Evolutionary conservation across 2,329 filamentous ascomycete genomes (phyloP), one percentile per base, ranked within the genome.

Genomic region (Fonsecaea multimorphosa): DNA sequence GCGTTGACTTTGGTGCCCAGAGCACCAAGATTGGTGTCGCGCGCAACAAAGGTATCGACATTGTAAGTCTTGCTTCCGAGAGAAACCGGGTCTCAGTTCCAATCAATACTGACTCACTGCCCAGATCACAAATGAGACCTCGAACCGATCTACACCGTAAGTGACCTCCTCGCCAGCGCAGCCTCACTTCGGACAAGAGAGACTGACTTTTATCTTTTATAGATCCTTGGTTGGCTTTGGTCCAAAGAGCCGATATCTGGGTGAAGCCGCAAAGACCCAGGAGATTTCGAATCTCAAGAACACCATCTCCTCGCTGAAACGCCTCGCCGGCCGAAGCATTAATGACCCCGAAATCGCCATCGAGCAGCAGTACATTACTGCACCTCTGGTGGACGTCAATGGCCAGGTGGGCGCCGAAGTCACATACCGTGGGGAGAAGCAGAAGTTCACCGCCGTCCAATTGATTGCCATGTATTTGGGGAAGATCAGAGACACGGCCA

Each of bases 251-350:
- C 91, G 95, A 84, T 96, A 96, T 79, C 87, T 99, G 72, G 95
- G 95, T 72, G 95, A 99, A 84, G 82, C 91, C 64, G 95, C 95
- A 73, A 98, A 98, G 88, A 98, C 94, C 73, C 94, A 97, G 83
- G 95, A 99, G 83, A 96, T 97, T 78, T 97, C 94, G 77, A 99
- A 99, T 86, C 88, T 98, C 76, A 99, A 98, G 86, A 99, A 99
- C 87, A 99, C 95, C 73, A 91, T 99, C 82, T 85, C 88, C 79
- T 93, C 88, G 72, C 87, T 99, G 75, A 97, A 97, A 84, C 92
- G 95, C 76, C 89, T 99, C 74, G 90, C 91, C 76, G 95, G 95
- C 77, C 92, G 95, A 77, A 85, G 86, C 69, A 86, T 94, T 81
- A 89, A 85, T 78, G 95, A 99, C 77, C 93, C 95, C 77, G 95